A percentile compares a stretch with the other conserved stretches of the same genome.
phyloP scores from a whole-genome alignment of 495 filamentous ascomycete genomes.

The Acidiella bohemica region DNA sequence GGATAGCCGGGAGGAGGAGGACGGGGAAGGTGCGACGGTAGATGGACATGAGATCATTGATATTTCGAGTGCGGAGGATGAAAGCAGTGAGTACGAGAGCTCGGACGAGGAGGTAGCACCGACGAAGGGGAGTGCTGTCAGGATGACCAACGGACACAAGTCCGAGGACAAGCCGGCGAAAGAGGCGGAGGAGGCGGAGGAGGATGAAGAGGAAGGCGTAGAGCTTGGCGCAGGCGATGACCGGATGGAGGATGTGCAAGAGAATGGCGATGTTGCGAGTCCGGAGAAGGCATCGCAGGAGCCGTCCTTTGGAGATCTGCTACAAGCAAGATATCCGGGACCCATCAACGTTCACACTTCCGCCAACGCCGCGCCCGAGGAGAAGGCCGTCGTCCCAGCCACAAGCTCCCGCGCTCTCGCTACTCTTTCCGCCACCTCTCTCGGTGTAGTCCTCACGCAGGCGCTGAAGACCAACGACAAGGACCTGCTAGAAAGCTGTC shows the following conservation, averaged over 20 bases:
- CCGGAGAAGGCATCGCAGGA: conserved; percentile 26
- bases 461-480: conserved; percentile 83
- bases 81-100: conserved; percentile 4
- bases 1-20: conserved; percentile 8
- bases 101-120: conserved; percentile 29
- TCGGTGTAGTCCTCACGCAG: conserved; percentile 81
- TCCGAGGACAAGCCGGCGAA: no score
- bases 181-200: no score
- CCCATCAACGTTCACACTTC: conserved; percentile 63
- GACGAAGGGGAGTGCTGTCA: conserved; percentile 1
- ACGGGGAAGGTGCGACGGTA: conserved; percentile 25
- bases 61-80: conserved; percentile 38
- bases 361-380: conserved; percentile 29
- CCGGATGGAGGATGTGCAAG: neutral
- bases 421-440: conserved; percentile 56
- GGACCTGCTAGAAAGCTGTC: conserved; percentile 78
- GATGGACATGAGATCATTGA: conserved; percentile 29
- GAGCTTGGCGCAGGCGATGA: conserved; percentile 23
- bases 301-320: conserved; percentile 78
- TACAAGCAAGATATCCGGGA: conserved; percentile 53
- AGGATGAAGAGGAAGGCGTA: conserved; percentile 39
- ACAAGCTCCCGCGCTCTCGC: conserved; percentile 14
- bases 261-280: neutral
- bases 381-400: conserved; percentile 30
- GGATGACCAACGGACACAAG: conserved; percentile 7